Base-by-base conservation (phyloP, 768 basidiomycete genomes). In the Cyclocybe aegerita region DNA sequence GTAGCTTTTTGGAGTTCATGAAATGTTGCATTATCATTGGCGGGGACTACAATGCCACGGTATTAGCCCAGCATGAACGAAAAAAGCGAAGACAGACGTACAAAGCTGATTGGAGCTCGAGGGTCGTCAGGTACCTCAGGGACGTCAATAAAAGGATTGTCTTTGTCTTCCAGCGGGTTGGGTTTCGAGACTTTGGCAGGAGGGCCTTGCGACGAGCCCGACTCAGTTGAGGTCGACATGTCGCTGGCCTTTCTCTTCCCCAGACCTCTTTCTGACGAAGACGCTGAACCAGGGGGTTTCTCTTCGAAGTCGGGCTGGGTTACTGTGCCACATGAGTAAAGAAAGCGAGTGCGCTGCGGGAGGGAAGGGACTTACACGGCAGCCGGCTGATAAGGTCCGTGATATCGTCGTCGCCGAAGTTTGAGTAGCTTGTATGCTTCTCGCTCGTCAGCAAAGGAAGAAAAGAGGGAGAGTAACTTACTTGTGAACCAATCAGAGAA, bases 1-100 rank as follows among this genome's bases (percentile, higher is more conserved):
- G 67, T 4, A 80, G 50, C 1, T 62, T 60, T 33, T 60, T 58
- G 7, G 39, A 29, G n/a, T 70, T 57, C 41, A 76, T 61, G 17
- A 50, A 42, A 6, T 45, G 35, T 49, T 68, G 65, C 9, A 65
- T 12, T 5, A 17, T 15, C 14, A 50, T 41, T 14, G 50, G 41
- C 0, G 67, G 63, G 1, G 62, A 65, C 67, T 69, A 33, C 9
- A 15, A 40, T 30, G 33, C 8, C 37, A 6, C 31, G 35, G 32
- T 14, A 49, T 16, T 30, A 10, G 2, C 4, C 15, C 36, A n/a
- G 8, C 30, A 39, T 5, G 35, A 41, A 32, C 35, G 41, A 16
- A 35, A 10, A 9, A 30, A 33, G 11, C 9, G 31, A 36, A 6
- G 31, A 34, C 16, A 35, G 15, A 51, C 61, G 23, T 40, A 59